These are phyloP conservation scores for Aspergillus puulaauensis DNA, from an alignment of 2,329 filamentous ascomycete genomes.

Conservation along the genomic window DNA sequence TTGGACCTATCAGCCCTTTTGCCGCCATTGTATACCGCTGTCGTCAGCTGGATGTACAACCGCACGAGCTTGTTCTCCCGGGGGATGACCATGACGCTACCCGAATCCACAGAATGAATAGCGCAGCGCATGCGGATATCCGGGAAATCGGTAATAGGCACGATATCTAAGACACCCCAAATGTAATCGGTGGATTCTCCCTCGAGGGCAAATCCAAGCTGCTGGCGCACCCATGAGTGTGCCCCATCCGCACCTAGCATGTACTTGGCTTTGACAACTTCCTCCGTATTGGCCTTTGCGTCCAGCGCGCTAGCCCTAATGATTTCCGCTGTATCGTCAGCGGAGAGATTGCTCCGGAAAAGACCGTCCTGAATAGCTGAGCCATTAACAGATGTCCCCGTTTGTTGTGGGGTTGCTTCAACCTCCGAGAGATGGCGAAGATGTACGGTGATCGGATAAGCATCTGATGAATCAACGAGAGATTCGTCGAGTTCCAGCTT, in stretches of 20 bases:
- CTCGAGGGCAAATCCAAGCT: conserved; percentile 55
- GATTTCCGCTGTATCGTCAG: no score
- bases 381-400: conserved; percentile 2
- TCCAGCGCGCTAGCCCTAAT: no score
- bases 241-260: conserved; percentile 67
- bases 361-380: conserved; percentile 52
- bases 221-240: conserved; percentile 61
- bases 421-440: conserved; percentile 59
- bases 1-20: conserved; percentile 56
- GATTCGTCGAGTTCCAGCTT: conserved; percentile 55
- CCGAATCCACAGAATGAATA: conserved; percentile 56
- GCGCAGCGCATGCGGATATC: conserved; percentile 60
- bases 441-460: conserved; percentile 62
- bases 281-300: conserved; percentile 27
- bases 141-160: conserved; percentile 56
- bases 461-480: conserved; percentile 46
- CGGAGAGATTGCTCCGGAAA: conserved; percentile 58
- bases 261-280: conserved; percentile 56
- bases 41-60: conserved; percentile 64
- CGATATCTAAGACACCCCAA: conserved; percentile 49
- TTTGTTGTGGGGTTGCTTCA: conserved; percentile 46
- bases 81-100: conserved; percentile 65
- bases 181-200: conserved; percentile 50
- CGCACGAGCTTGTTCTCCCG: conserved; percentile 63
- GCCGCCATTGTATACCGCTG: conserved; percentile 45